Evolutionary conservation across 768 basidiomycete species (phyloP).

Genomic region (Strobilomyces dryophilus): DNA sequence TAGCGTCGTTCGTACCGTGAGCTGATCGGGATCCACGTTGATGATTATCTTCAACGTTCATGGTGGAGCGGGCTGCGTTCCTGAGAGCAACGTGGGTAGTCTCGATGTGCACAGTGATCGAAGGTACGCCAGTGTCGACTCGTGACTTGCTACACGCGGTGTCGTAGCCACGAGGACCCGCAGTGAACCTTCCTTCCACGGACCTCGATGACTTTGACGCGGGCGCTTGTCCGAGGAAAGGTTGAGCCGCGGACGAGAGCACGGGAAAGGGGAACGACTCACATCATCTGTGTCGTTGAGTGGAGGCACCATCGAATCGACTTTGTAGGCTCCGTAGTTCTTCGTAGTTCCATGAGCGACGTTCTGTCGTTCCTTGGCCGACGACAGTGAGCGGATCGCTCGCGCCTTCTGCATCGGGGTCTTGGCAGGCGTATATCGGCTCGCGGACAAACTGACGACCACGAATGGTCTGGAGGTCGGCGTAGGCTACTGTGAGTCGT

Average conservation of each 20-base stretch:
- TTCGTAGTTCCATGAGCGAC: neutral
- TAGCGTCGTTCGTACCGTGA: neutral
- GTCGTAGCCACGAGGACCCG: too few relatives aligned
- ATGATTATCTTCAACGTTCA: slow-evolving; percentile 1
- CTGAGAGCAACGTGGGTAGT: too few relatives aligned
- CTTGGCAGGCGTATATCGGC: neutral
- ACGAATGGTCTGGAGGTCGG: slow-evolving; percentile 7
- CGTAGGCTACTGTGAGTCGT: neutral
- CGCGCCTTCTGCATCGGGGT: neutral
- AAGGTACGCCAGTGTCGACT: too few relatives aligned
- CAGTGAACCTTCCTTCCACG: too few relatives aligned
- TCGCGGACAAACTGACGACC: neutral
- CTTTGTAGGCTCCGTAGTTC: neutral
- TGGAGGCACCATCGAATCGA: too few relatives aligned
- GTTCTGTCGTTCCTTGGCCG: neutral
- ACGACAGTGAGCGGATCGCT: neutral
- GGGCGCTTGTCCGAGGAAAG: too few relatives aligned
- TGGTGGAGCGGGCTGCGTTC: neutral
- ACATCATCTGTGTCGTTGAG: too few relatives aligned
- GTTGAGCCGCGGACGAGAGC: too few relatives aligned
- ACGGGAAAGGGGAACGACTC: too few relatives aligned
- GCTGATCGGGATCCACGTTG: neutral
- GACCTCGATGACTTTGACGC: too few relatives aligned
- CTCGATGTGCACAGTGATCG: too few relatives aligned
- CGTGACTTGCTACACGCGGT: too few relatives aligned